Evolutionary conservation across 495 filamentous ascomycete species (phyloP).

Genomic region (Neurospora sp.): DNA sequence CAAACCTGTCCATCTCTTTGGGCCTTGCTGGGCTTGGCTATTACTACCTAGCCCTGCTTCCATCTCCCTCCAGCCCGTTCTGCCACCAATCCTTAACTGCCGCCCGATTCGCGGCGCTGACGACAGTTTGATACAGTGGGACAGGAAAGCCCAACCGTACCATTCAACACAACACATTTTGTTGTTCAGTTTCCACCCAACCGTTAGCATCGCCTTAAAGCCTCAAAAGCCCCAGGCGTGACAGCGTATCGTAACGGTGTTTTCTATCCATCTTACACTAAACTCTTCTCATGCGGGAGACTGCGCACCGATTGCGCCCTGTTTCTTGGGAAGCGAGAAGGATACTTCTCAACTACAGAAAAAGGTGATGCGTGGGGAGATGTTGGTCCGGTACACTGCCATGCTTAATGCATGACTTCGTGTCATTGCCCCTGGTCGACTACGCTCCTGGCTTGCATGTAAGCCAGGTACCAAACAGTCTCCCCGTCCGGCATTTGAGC

Average conservation of each 20-base stretch:
- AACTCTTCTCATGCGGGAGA: not conserved
- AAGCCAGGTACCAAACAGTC: not conserved
- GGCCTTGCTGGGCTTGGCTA: conserved; percentile 7
- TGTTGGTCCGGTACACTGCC: conserved; percentile 10
- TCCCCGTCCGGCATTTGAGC: not conserved
- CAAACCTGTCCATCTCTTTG: not conserved
- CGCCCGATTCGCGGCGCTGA: conserved; percentile 8
- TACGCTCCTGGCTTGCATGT: not conserved
- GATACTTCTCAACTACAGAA: not conserved
- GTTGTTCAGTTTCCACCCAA: not conserved
- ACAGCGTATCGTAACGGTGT: not conserved
- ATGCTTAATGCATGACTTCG: conserved; percentile 35
- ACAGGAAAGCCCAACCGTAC: not conserved
- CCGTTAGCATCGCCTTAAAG: not conserved
- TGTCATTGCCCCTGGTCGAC: conserved; percentile 30
- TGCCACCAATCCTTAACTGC: conserved; percentile 5
- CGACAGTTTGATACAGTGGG: not conserved
- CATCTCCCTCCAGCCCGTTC: conserved; percentile 12
- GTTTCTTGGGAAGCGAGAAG: not conserved
- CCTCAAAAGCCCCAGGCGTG: not conserved
- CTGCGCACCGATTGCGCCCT: not conserved
- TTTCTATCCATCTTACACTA: not conserved
- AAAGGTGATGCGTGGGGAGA: not conserved
- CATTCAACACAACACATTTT: not conserved
- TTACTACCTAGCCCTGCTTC: not conserved